phyloP scores from a whole-genome alignment of 116 monocot genomes.

The Phalaenopsis hybrid region DNA sequence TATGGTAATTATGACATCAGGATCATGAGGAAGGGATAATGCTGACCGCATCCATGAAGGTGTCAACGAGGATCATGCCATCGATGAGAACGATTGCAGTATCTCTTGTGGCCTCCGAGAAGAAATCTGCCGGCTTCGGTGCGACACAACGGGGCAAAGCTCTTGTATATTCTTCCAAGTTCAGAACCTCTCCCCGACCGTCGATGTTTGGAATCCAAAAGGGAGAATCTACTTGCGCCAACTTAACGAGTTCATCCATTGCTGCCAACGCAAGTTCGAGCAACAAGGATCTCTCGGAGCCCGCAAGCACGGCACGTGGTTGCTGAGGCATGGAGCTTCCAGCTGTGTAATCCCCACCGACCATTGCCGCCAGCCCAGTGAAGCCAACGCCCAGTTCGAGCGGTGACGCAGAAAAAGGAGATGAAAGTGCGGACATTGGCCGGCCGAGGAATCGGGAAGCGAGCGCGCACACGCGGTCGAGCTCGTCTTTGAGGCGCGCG shows the following conservation, averaged over 20 bases:
- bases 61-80: constrained; percentile 65
- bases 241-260: constrained; percentile 89
- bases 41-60: constrained; percentile 82
- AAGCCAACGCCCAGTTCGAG: constrained; percentile 52
- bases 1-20: background rate
- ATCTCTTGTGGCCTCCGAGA: constrained; percentile 74
- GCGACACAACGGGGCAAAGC: constrained; percentile 40
- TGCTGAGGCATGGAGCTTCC: constrained; percentile 24
- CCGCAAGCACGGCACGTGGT: constrained; percentile 21
- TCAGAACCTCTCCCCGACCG: constrained; percentile 41
- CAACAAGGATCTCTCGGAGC: constrained; percentile 50
- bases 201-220: constrained; percentile 53
- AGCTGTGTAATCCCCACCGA: constrained; percentile 23
- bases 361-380: constrained; percentile 12
- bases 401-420: constrained; percentile 22
- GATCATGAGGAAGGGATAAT: background rate
- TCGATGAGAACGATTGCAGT: constrained; percentile 62
- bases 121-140: constrained; percentile 44
- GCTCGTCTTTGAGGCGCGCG: constrained; percentile 86
- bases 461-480: constrained; percentile 67
- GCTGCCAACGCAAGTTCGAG: constrained; percentile 73
- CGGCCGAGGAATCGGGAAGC: constrained; percentile 74
- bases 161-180: constrained; percentile 60
- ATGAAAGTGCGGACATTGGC: constrained; percentile 34
- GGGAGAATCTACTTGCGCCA: constrained; percentile 79